Conservation (phyloP, 148 eudicot genomes). For the Fagopyrum tataricum region DNA sequence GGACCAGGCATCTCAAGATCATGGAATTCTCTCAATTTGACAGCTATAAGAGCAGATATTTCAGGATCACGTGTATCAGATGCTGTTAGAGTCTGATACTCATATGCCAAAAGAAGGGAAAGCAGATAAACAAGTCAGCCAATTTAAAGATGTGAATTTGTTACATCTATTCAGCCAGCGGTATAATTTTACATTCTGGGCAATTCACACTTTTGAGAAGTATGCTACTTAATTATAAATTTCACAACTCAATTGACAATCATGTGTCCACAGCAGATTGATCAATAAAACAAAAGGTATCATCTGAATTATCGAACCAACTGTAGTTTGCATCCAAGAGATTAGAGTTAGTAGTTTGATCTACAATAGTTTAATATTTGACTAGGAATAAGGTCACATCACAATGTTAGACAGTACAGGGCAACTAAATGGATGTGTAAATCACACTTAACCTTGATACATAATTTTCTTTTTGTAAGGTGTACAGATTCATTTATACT, state of each 20-base stretch:
- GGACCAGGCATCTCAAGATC: constrained; percentile 82
- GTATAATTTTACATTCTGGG: not conserved
- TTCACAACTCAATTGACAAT: not conserved
- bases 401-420: not conserved
- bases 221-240: not conserved
- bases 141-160: not conserved
- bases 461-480: no score
- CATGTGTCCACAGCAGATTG: not conserved
- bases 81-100: constrained; percentile 72
- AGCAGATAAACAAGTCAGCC: not conserved
- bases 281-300: not conserved
- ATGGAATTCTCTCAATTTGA: constrained; percentile 85
- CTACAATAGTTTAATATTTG: not conserved
- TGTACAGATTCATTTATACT: no score
- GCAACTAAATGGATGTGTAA: not conserved
- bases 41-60: constrained; percentile 70
- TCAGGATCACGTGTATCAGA: constrained; percentile 73
- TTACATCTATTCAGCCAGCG: not conserved
- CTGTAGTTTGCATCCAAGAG: no score
- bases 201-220: not conserved
- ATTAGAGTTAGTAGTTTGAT: no score
- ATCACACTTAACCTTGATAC: not conserved
- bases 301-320: no score
- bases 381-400: not conserved
- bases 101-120: constrained; percentile 5